Percentiles rank a stretch among this genome's conserved stretches.
phyloP scores from a whole-genome alignment of 148 eudicot genomes.

The Persicaria tinctoria region DNA sequence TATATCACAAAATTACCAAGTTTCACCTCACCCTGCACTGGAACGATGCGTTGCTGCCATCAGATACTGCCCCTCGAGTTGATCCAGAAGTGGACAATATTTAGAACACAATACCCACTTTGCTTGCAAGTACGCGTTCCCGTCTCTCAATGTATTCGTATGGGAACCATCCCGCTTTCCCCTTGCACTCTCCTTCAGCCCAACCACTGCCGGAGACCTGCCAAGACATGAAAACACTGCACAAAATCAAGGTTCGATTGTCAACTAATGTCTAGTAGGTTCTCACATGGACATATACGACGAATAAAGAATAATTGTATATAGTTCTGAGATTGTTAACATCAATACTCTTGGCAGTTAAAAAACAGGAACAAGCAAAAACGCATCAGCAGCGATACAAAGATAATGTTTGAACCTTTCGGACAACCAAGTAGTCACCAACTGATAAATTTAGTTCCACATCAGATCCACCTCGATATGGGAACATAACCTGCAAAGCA shows the following conservation, averaged over 20 bases:
- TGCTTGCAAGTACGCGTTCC: slow-evolving; percentile 94
- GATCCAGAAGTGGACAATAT: not conserved
- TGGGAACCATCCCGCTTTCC: slow-evolving; percentile 98
- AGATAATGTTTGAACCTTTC: slow-evolving; percentile 49
- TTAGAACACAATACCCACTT: slow-evolving; percentile 63
- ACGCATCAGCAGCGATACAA: not conserved
- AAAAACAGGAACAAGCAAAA: not conserved
- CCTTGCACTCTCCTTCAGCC: slow-evolving; percentile 99
- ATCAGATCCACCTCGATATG: slow-evolving; percentile 78
- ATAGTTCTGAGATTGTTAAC: not conserved
- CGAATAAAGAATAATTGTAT: not conserved
- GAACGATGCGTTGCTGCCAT: not conserved
- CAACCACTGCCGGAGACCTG: slow-evolving; percentile 86
- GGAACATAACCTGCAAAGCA: slow-evolving; percentile 46
- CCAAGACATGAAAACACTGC: slow-evolving; percentile 2
- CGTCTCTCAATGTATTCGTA: slow-evolving; percentile 81
- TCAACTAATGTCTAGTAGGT: not conserved
- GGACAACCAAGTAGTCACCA: slow-evolving; percentile 81
- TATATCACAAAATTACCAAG: not conserved
- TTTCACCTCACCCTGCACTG: not conserved
- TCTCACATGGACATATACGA: not conserved
- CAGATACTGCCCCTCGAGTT: not conserved
- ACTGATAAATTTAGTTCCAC: slow-evolving; percentile 69
- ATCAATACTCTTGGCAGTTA: not conserved
- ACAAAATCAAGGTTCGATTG: not conserved